phyloP scores from a whole-genome alignment of 345 rosid species.

The Corchorus olitorius region DNA sequence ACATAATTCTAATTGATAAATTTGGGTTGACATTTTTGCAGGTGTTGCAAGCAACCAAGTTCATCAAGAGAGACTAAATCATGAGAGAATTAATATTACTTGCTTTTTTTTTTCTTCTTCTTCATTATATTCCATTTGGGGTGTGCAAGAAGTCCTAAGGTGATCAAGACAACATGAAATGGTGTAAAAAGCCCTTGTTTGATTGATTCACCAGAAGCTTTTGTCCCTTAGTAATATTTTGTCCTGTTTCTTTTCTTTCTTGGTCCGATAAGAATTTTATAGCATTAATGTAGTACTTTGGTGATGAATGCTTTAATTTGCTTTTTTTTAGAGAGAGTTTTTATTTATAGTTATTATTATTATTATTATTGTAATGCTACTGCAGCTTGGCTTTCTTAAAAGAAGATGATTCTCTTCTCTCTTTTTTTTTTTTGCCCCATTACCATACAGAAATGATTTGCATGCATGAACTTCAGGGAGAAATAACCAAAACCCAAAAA shows the following conservation, averaged over 20 bases:
- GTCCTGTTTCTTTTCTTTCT: background rate
- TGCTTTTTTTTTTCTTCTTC: background rate
- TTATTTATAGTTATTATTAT: constrained; percentile 18
- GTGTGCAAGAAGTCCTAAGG: constrained; percentile 1
- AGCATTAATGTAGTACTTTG: background rate
- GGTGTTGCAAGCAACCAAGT: constrained; percentile 7
- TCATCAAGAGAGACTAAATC: background rate
- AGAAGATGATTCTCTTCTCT: constrained; percentile 56
- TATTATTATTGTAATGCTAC: constrained; percentile 38
- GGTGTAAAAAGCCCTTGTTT: constrained; percentile 17
- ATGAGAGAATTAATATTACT: background rate
- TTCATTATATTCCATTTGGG: background rate
- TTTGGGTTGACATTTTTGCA: background rate
- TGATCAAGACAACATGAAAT: background rate
- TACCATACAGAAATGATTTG: constrained; percentile 35
- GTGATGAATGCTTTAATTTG: constrained; percentile 18
- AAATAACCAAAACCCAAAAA: background rate
- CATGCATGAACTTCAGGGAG: constrained; percentile 19
- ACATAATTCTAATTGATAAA: background rate
- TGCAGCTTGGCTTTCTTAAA: constrained; percentile 64
- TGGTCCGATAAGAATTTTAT: background rate
- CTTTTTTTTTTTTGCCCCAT: constrained; percentile 35
- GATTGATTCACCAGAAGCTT: background rate
- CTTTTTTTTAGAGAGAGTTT: constrained; percentile 34
- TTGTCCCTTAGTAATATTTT: background rate